Evolutionary conservation across 2,329 filamentous ascomycete species (phyloP).

Genomic region (Penicillium sp.): DNA sequence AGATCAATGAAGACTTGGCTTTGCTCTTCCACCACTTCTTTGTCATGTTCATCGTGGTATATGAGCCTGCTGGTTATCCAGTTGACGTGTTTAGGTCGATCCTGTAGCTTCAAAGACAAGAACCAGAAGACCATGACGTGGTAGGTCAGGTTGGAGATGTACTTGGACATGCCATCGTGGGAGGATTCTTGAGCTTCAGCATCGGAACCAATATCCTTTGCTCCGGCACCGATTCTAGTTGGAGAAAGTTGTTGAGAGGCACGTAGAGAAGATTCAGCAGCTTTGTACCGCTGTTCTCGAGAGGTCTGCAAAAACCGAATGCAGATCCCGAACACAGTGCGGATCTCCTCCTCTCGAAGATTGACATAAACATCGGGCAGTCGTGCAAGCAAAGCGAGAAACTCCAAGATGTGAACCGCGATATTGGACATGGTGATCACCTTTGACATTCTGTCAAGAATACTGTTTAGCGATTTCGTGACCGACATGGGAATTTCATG

Average conservation of each 20-base stretch:
- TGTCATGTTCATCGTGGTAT: conserved; percentile 71
- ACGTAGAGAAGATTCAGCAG: conserved; percentile 34
- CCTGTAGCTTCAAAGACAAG: conserved; percentile 76
- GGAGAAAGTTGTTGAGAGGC: conserved; percentile 22
- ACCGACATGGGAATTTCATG: conserved; percentile 87
- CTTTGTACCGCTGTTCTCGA: conserved; percentile 54
- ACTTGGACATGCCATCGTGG: conserved; percentile 79
- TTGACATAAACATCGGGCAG: conserved; percentile 82
- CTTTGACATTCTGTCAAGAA: conserved; percentile 89
- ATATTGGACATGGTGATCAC: conserved; percentile 92
- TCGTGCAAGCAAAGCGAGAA: conserved; percentile 82
- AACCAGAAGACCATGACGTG: conserved; percentile 98
- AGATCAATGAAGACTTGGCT: conserved; percentile 91
- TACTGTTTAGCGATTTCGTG: conserved; percentile 76
- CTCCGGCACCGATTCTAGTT: conserved; percentile 42
- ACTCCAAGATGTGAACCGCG: conserved; percentile 92
- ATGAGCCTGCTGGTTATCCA: conserved; percentile 85
- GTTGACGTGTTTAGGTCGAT: conserved; percentile 76
- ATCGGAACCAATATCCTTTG: conserved; percentile 41
- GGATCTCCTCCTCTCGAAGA: conserved; percentile 86
- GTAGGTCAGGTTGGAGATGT: conserved; percentile 89
- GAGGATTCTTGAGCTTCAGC: conserved; percentile 37
- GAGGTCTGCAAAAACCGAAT: conserved; percentile 90
- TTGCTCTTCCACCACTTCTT: conserved; percentile 79
- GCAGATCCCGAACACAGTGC: conserved; percentile 91